Conservation (phyloP, 176 grass and related monocot genomes). For the Aegilops speltoides region DNA sequence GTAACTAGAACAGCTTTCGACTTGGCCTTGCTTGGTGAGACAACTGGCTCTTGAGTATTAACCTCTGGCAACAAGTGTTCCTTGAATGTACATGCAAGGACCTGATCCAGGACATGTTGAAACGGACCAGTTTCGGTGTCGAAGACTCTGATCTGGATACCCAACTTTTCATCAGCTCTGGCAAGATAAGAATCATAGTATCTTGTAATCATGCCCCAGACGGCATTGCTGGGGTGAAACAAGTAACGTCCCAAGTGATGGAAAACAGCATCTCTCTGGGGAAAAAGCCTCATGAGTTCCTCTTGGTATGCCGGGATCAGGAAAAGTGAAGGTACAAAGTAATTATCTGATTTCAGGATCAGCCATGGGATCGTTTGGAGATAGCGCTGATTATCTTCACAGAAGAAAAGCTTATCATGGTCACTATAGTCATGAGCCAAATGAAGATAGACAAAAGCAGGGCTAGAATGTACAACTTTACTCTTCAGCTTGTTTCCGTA, state of each 20-base stretch:
- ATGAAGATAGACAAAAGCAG: slow-evolving; percentile 55
- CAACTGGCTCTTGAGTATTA: slow-evolving; percentile 23
- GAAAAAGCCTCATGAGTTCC: slow-evolving; percentile 54
- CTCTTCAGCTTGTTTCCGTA: slow-evolving; percentile 54
- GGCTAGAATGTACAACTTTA: slow-evolving; percentile 13
- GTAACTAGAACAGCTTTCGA: slow-evolving; percentile 74
- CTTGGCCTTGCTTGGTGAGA: slow-evolving; percentile 28
- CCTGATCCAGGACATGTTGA: slow-evolving; percentile 86
- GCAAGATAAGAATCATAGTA: slow-evolving; percentile 74
- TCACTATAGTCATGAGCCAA: slow-evolving; percentile 55
- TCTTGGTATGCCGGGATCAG: slow-evolving; percentile 57
- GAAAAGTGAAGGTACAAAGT: slow-evolving; percentile 68
- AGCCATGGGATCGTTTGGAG: slow-evolving; percentile 56
- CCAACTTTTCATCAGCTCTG: slow-evolving; percentile 71
- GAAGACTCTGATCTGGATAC: slow-evolving; percentile 90
- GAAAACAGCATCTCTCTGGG: slow-evolving; percentile 55
- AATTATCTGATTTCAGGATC: slow-evolving; percentile 56
- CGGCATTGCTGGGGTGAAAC: slow-evolving; percentile 62
- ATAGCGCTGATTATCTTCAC: slow-evolving; percentile 54
- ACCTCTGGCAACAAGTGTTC: slow-evolving; percentile 66
- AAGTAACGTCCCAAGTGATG: slow-evolving; percentile 72
- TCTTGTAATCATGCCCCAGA: slow-evolving; percentile 73
- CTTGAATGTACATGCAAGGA: slow-evolving; percentile 64
- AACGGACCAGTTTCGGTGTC: slow-evolving; percentile 53
- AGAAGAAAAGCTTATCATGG: slow-evolving; percentile 64